Evolutionary conservation across 140 eudicot species (phyloP).

Genomic region (Oenanthe javanica): DNA sequence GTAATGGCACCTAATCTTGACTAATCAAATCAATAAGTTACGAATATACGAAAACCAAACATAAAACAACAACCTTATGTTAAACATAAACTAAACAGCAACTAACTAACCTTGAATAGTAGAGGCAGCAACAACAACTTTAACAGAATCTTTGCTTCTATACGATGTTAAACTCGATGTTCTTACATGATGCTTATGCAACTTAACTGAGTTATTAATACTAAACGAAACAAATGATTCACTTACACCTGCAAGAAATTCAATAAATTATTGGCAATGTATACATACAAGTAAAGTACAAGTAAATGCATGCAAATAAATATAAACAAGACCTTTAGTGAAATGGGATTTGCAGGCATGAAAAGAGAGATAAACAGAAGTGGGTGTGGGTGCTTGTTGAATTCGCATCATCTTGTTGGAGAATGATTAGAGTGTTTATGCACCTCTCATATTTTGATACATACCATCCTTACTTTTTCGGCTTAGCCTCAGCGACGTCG

Average conservation of each 20-base stretch:
- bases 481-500: slow-evolving; percentile 1
- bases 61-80: no score
- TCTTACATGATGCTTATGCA: slow-evolving; percentile 28
- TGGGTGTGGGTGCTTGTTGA: slow-evolving; percentile 51
- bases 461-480: not conserved
- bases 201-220: slow-evolving; percentile 19
- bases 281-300: not conserved
- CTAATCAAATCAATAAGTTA: not conserved
- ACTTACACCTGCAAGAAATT: slow-evolving; percentile 18
- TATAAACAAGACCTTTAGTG: slow-evolving; percentile 23
- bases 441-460: slow-evolving; percentile 47
- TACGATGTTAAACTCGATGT: slow-evolving; percentile 20
- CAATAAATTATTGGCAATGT: not conserved
- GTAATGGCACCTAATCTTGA: no score
- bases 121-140: slow-evolving; percentile 41
- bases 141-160: slow-evolving; percentile 26
- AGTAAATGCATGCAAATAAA: no score
- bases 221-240: slow-evolving; percentile 20
- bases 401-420: slow-evolving; percentile 29
- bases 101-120: slow-evolving; percentile 50
- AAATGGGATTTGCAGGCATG: slow-evolving; percentile 33
- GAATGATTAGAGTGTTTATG: slow-evolving; percentile 21
- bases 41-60: not conserved
- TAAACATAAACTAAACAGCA: not conserved
- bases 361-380: slow-evolving; percentile 30